These are phyloP conservation scores for Arabidopsis suecica DNA, from an alignment of 345 rosid species.

Conservation along the genomic window DNA sequence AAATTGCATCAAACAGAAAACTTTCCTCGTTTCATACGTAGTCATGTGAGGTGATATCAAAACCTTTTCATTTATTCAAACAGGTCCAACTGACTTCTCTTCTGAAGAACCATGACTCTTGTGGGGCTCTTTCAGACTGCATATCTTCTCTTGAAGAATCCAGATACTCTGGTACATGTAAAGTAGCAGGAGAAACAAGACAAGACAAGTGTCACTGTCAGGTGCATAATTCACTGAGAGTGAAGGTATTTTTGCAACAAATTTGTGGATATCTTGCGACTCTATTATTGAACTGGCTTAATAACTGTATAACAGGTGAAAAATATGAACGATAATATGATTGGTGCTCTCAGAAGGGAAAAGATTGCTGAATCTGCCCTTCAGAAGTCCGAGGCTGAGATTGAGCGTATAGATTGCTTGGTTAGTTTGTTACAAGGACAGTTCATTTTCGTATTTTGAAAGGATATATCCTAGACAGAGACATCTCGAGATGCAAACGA, in stretches of 20 bases:
- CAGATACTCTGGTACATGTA: conserved; percentile 41
- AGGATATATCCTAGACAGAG: conserved; percentile 18
- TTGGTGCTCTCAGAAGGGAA: conserved; percentile 74
- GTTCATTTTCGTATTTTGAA: conserved; percentile 7
- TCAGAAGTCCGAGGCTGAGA: conserved; percentile 64
- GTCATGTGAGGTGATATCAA: conserved; percentile 37
- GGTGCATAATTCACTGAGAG: conserved; percentile 41
- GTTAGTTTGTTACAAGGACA: conserved; percentile 52
- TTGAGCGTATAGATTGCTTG: conserved; percentile 60
- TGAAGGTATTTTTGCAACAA: conserved; percentile 51
- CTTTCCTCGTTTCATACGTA: conserved; percentile 25
- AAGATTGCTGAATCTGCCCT: conserved; percentile 61
- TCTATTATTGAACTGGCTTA: conserved; percentile 24
- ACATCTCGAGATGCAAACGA: conserved; percentile 23
- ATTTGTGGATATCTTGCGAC: conserved; percentile 26
- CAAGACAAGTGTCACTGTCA: conserved; percentile 40
- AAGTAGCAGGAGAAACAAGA: conserved; percentile 45
- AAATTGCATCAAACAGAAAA: conserved; percentile 20
- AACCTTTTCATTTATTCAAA: conserved; percentile 33
- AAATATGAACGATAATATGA: conserved; percentile 51
- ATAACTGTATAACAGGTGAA: conserved; percentile 48
- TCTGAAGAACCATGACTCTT: conserved; percentile 56
- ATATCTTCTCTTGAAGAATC: conserved; percentile 51
- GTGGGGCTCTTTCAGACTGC: conserved; percentile 48
- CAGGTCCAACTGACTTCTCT: conserved; percentile 79